These are phyloP conservation scores for Rhodotorula sp. DNA, from an alignment of 1,284 basidiomycete species.

Conservation along the genomic window DNA sequence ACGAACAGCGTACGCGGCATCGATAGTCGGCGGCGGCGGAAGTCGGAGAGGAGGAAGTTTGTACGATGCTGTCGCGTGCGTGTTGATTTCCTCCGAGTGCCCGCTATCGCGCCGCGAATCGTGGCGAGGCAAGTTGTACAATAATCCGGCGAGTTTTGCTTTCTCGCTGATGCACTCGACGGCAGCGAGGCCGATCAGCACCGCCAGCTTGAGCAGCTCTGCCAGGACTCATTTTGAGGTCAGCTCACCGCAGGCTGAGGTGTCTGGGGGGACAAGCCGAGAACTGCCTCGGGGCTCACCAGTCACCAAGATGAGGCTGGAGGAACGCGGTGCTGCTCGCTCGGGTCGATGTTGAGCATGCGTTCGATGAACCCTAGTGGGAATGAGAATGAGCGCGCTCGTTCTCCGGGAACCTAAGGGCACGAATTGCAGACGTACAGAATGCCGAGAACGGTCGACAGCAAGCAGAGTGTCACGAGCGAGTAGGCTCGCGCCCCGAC, in stretches of 20 bases:
- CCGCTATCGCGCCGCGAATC: not conserved
- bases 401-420: no score
- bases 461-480: slow-evolving; percentile 40
- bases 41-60: not conserved
- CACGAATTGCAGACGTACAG: slow-evolving; percentile 26
- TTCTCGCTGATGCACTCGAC: slow-evolving; percentile 35
- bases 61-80: not conserved
- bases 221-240: not conserved
- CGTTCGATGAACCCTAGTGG: slow-evolving; percentile 33
- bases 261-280: no score
- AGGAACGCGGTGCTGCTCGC: slow-evolving; percentile 40
- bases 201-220: slow-evolving; percentile 45
- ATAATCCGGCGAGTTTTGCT: slow-evolving; percentile 22
- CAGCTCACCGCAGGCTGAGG: not conserved
- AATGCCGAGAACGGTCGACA: slow-evolving; percentile 42
- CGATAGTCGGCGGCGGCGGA: not conserved
- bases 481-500: slow-evolving; percentile 14
- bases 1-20: not conserved
- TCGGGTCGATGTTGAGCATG: slow-evolving; percentile 27
- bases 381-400: slow-evolving; percentile 1
- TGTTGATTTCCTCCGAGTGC: not conserved
- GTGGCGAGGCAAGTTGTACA: slow-evolving; percentile 29
- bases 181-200: slow-evolving; percentile 43
- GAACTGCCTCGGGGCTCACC: slow-evolving; percentile 10
- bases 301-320: slow-evolving; percentile 44